These are phyloP conservation scores for Mrakia gelida DNA, from an alignment of 768 basidiomycete species.

Conservation along the genomic window DNA sequence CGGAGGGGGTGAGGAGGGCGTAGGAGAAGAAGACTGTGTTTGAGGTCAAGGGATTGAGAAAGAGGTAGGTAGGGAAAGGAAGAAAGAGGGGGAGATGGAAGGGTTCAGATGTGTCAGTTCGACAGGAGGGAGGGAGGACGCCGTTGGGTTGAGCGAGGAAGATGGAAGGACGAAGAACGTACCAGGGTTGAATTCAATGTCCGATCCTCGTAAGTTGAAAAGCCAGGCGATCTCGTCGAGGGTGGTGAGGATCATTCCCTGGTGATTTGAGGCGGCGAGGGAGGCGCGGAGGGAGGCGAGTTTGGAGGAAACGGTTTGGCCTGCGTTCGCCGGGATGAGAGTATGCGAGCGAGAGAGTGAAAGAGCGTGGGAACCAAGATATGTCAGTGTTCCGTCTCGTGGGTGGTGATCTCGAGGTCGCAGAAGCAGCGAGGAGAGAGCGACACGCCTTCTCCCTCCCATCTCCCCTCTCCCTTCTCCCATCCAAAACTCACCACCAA, in stretches of 20 bases:
- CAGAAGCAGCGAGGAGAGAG: too few species aligned
- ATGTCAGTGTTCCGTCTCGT: neutral
- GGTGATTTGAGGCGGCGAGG: conserved; percentile 53
- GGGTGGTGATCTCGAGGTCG: too few species aligned
- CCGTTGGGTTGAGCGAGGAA: too few species aligned
- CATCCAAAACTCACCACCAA: neutral
- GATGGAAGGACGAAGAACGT: conserved; percentile 1
- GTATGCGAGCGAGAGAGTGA: neutral
- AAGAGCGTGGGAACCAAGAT: neutral
- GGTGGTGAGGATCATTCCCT: conserved; percentile 72
- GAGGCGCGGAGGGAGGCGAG: conserved; percentile 62
- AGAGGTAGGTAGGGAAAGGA: neutral
- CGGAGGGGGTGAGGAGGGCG: conserved; percentile 62
- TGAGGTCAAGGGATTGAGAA: too few species aligned
- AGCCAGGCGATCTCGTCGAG: conserved; percentile 84
- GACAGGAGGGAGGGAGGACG: neutral
- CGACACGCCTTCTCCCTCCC: too few species aligned
- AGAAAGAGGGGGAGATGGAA: neutral
- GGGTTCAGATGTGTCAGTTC: neutral
- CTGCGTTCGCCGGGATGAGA: conserved; percentile 41
- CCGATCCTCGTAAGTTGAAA: conserved; percentile 73
- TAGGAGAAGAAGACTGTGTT: conserved; percentile 84
- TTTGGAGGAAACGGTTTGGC: conserved; percentile 64
- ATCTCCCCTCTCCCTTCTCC: too few species aligned
- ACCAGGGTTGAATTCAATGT: conserved; percentile 84